phyloP scores from a whole-genome alignment of 352 stramenopile genomes.

The Pythium guiyangense region DNA sequence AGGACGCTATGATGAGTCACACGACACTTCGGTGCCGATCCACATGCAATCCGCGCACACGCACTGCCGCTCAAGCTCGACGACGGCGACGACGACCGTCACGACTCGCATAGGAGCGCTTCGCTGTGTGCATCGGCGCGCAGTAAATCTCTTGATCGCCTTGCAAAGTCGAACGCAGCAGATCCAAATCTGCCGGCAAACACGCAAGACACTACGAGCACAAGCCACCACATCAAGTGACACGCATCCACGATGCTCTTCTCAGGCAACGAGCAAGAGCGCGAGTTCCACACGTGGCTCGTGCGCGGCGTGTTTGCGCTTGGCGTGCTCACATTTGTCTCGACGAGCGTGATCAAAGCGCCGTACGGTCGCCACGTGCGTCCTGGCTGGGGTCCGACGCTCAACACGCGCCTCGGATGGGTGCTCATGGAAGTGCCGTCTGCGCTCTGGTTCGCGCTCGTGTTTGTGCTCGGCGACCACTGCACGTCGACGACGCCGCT shows the following conservation, averaged over 20 bases:
- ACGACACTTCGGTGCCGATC: too few relatives aligned
- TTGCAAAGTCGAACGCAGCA: too few relatives aligned
- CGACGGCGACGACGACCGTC: too few relatives aligned
- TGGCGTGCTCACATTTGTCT: conserved; percentile 40
- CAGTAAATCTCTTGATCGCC: too few relatives aligned
- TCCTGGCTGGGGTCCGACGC: conserved; percentile 46
- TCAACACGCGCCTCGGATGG: conserved; percentile 59
- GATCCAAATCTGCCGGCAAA: too few relatives aligned
- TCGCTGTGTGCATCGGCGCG: too few relatives aligned
- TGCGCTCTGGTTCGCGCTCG: conserved; percentile 48
- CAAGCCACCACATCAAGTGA: too few relatives aligned
- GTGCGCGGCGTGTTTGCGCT: conserved; percentile 47
- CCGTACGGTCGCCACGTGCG: conserved; percentile 58
- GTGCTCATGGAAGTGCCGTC: conserved; percentile 71
- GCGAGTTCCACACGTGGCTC: conserved; percentile 50
- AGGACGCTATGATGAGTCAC: too few relatives aligned
- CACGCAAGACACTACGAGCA: not conserved
- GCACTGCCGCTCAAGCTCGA: too few relatives aligned
- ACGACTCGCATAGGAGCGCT: too few relatives aligned
- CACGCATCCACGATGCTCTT: conserved; percentile 10
- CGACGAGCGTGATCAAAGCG: conserved; percentile 49
- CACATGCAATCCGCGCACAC: too few relatives aligned
- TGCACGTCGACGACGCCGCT: conserved; percentile 29
- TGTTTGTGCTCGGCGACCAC: conserved; percentile 43
- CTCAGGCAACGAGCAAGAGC: conserved; percentile 20